These are phyloP conservation scores for Colletotrichum neosansevieriae DNA, from an alignment of 2,329 filamentous ascomycete genomes.

Conservation along the genomic window DNA sequence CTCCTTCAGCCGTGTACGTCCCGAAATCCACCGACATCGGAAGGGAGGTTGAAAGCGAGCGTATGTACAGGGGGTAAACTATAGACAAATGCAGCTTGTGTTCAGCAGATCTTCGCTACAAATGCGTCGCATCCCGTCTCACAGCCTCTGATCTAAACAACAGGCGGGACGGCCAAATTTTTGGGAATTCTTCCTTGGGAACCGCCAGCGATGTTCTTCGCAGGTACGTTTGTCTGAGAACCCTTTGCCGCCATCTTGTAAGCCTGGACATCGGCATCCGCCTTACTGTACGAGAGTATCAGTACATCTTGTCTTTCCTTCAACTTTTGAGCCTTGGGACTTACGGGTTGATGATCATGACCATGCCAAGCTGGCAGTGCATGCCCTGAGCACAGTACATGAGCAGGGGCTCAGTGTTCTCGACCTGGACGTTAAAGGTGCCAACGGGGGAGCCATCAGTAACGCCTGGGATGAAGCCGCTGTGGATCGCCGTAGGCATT, in stretches of 20 bases:
- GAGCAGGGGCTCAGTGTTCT: constrained; percentile 59
- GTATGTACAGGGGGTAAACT: background rate
- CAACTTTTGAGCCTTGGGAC: constrained; percentile 25
- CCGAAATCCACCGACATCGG: background rate
- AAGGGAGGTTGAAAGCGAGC: background rate
- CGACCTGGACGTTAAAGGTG: constrained; percentile 61
- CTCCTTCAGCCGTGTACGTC: background rate
- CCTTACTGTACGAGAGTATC: constrained; percentile 16
- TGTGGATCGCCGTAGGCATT: constrained; percentile 50
- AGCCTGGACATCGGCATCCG: constrained; percentile 26
- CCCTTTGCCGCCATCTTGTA: constrained; percentile 23
- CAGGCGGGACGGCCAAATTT: constrained; percentile 21
- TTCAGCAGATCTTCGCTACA: background rate
- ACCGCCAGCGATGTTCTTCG: constrained; percentile 33
- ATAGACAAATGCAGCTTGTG: background rate
- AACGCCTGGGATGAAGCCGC: constrained; percentile 55
- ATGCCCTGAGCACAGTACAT: constrained; percentile 62
- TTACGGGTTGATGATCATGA: constrained; percentile 63
- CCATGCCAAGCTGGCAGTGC: constrained; percentile 64
- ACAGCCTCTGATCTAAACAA: background rate
- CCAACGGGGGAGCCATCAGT: constrained; percentile 52
- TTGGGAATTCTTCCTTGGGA: constrained; percentile 20
- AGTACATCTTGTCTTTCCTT: too few relatives aligned
- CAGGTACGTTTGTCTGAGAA: constrained; percentile 28
- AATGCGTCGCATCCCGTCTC: background rate